A percentile compares a stretch with the other conserved stretches of the same genome.
Evolutionary conservation across 2,329 filamentous ascomycete species (phyloP).

Genomic region (Kalmusia sp.): DNA sequence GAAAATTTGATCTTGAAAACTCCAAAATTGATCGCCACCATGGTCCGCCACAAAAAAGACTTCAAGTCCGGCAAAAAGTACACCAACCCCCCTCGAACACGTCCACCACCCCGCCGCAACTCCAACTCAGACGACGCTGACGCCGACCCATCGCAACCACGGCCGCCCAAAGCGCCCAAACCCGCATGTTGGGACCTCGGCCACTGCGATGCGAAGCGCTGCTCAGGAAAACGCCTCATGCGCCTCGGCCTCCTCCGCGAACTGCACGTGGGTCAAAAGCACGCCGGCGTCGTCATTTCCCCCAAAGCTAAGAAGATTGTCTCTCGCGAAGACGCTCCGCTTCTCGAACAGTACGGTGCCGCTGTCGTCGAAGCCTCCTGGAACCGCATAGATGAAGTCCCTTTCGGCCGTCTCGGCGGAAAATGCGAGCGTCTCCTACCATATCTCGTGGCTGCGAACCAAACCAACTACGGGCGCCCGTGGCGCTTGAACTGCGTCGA

Average conservation of each 20-base stretch:
- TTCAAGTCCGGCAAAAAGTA: slow-evolving; percentile 76
- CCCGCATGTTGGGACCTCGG: slow-evolving; percentile 98
- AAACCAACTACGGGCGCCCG: slow-evolving; percentile 95
- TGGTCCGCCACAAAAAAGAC: slow-evolving; percentile 98
- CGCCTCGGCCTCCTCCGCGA: slow-evolving; percentile 92
- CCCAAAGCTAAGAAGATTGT: slow-evolving; percentile 89
- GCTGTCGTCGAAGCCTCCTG: slow-evolving; percentile 98
- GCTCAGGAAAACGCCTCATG: slow-evolving; percentile 95
- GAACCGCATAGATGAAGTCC: slow-evolving; percentile 90
- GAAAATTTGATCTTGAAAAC: too few species aligned
- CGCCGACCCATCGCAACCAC: slow-evolving; percentile 31
- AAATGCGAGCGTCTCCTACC: slow-evolving; percentile 85
- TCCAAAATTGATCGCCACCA: too few species aligned
- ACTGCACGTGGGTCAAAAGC: slow-evolving; percentile 88
- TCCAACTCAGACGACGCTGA: slow-evolving; percentile 30
- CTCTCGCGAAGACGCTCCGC: slow-evolving; percentile 79
- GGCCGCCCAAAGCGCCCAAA: slow-evolving; percentile 70
- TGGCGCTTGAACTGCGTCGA: slow-evolving; percentile 97
- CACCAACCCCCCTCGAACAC: slow-evolving; percentile 64
- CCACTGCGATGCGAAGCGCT: slow-evolving; percentile 96
- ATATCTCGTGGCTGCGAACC: slow-evolving; percentile 95
- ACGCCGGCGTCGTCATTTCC: slow-evolving; percentile 90
- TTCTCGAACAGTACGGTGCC: slow-evolving; percentile 87
- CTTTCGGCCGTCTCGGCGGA: slow-evolving; percentile 89
- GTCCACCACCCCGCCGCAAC: slow-evolving; percentile 54